Evolutionary conservation across 371 early-diverging fungal genomes (phyloP), one percentile per base, ranked within the genome.

Genomic region (Choanephora cucurbitarum): DNA sequence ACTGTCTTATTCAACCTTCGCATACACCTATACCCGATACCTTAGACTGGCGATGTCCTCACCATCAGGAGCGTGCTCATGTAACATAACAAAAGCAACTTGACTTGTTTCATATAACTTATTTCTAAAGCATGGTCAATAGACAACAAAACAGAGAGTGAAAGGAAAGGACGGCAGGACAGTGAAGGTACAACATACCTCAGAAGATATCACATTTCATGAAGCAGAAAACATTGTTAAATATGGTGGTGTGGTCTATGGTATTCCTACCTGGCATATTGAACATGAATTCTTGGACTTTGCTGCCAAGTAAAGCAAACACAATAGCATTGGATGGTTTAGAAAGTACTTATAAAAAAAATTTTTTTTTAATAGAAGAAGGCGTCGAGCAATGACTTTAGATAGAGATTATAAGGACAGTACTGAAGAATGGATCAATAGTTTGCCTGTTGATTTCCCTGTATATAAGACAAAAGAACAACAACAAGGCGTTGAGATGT

Each of bases 251-350:
- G 58, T 70, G 0, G 49, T 71, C 9, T 79, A 71, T 59, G 65
- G 67, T 43, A 37, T 80, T 4, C 69, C 79, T n/a, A 72, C 75
- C 23, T 45, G 58, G 5, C 51, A 66, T 15, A 74, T 83, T 33
- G 77, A 80, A 44, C 60, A 67, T 19, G 66, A 76, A 48, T 83
- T 83, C 64, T 47, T 80, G 28, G 49, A 52, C 32, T 64, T 64
- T 49, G 60, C 64, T 2, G 58, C 47, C 62, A 67, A 50, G 72
- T 65, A 60, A 11, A 32, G 5, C 28, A 28, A 28, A 28, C 7
- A 7, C 5, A 28, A 28, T 7, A 28, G 28, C 28, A 3, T 7
- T 28, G 28, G 7, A 5, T 28, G 5, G 7, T 28, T 5, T 28
- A 5, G 28, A 28, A 28, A 28, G 7, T 28, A n/a, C n/a, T n/a